These are phyloP conservation scores for Calonectria pteridis DNA, from an alignment of 2,329 filamentous ascomycete genomes.

Conservation along the genomic window DNA sequence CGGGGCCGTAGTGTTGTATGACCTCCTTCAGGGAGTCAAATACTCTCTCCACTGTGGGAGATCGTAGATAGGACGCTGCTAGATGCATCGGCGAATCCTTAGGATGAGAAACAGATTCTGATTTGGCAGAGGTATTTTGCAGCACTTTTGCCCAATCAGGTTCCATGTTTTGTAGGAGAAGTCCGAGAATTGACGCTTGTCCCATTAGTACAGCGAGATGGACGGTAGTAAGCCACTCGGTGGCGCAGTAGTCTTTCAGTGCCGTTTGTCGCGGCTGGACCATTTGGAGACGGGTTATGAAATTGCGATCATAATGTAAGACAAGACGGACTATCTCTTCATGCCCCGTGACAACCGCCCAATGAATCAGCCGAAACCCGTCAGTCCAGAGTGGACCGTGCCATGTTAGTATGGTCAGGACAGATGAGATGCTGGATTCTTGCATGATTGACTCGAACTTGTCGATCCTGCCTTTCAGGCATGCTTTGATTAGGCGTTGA, in stretches of 20 bases:
- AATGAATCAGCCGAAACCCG: background rate
- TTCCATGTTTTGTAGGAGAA: background rate
- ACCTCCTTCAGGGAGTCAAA: background rate
- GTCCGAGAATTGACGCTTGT: background rate
- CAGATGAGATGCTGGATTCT: background rate
- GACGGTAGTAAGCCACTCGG: background rate
- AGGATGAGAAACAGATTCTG: background rate
- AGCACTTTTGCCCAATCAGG: background rate
- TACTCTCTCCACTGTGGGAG: background rate
- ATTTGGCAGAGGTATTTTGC: background rate
- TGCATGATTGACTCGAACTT: background rate
- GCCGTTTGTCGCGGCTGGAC: background rate
- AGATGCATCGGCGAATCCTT: slow-evolving; percentile 2
- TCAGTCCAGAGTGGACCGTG: background rate
- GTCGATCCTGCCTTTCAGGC: background rate
- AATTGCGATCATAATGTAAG: background rate
- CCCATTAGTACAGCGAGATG: background rate
- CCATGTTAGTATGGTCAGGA: background rate
- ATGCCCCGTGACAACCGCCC: background rate
- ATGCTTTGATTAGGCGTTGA: background rate
- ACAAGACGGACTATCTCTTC: background rate
- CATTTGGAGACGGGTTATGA: background rate
- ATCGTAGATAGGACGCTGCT: background rate
- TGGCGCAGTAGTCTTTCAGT: background rate
- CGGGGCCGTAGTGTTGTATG: background rate